phyloP scores from a whole-genome alignment of 2,329 filamentous ascomycete species.

The Cytospora chrysosperma region DNA sequence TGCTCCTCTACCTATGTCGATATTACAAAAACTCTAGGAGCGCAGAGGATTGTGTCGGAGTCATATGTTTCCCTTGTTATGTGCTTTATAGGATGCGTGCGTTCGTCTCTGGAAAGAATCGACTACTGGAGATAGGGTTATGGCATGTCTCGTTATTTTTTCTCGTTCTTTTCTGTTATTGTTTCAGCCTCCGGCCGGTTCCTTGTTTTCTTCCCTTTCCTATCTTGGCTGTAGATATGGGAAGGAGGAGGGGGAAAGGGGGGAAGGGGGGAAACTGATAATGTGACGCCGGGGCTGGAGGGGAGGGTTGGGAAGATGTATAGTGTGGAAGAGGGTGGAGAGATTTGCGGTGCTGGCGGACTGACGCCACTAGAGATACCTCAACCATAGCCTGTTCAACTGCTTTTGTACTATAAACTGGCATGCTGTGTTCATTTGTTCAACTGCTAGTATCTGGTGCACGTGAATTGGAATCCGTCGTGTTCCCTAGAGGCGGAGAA shows the following conservation, averaged over 20 bases:
- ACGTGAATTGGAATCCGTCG: not conserved
- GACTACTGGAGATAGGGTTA: constrained; percentile 26
- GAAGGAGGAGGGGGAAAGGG: constrained; percentile 13
- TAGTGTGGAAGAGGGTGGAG: not conserved
- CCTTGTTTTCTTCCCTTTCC: constrained; percentile 26
- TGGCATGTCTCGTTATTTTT: constrained; percentile 33
- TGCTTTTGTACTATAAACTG: constrained; percentile 24
- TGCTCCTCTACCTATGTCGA: constrained; percentile 14
- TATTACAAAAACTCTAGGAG: constrained; percentile 21
- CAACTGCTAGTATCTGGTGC: not conserved
- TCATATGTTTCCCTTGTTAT: constrained; percentile 20
- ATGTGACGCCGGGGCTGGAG: constrained; percentile 17
- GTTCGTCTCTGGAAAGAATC: constrained; percentile 22
- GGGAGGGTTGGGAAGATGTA: not conserved
- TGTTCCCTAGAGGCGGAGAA: not conserved
- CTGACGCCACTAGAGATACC: constrained; percentile 25
- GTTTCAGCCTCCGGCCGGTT: constrained; percentile 21
- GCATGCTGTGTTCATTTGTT: constrained; percentile 9
- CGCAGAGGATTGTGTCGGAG: constrained; percentile 16
- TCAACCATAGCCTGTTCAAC: constrained; percentile 26
- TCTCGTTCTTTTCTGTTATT: constrained; percentile 31
- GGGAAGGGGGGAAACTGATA: constrained; percentile 21
- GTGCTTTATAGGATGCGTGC: constrained; percentile 24
- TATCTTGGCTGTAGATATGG: constrained; percentile 30
- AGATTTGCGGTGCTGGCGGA: constrained; percentile 20